phyloP scores from a whole-genome alignment of 371 early-diverging fungal genomes.

The Circinella umbellata region DNA sequence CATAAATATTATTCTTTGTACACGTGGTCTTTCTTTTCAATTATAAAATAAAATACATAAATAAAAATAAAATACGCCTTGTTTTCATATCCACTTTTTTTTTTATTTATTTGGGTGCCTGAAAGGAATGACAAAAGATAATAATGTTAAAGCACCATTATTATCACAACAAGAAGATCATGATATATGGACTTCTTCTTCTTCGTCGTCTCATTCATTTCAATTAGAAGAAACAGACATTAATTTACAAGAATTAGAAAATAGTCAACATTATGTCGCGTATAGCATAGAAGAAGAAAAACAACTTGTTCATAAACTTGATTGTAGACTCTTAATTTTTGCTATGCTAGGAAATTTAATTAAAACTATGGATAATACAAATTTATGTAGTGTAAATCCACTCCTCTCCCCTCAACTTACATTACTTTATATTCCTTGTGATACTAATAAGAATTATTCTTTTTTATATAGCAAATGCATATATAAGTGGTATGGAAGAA shows the following conservation, averaged over 20 bases:
- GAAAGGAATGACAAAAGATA: background rate
- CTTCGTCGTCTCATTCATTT: background rate
- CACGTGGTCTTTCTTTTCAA: no score
- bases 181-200: background rate
- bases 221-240: background rate
- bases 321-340: constrained; percentile 41
- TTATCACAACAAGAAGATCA: background rate
- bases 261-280: background rate
- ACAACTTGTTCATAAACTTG: constrained; percentile 33
- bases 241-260: background rate
- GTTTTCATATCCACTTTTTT: no score
- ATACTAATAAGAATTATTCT: background rate
- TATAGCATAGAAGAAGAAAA: constrained; percentile 29
- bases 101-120: background rate
- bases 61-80: no score
- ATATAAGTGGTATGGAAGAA: constrained; percentile 61
- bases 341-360: constrained; percentile 54
- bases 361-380: constrained; percentile 46
- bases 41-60: no score
- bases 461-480: constrained; percentile 38
- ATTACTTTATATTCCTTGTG: no score
- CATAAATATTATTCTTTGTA: no score
- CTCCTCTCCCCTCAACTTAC: no score
- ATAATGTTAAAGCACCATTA: background rate
- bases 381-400: constrained; percentile 31